These are phyloP conservation scores for Maudiozyma barnettii DNA, from an alignment of 805 yeast species.

Conservation along the genomic window DNA sequence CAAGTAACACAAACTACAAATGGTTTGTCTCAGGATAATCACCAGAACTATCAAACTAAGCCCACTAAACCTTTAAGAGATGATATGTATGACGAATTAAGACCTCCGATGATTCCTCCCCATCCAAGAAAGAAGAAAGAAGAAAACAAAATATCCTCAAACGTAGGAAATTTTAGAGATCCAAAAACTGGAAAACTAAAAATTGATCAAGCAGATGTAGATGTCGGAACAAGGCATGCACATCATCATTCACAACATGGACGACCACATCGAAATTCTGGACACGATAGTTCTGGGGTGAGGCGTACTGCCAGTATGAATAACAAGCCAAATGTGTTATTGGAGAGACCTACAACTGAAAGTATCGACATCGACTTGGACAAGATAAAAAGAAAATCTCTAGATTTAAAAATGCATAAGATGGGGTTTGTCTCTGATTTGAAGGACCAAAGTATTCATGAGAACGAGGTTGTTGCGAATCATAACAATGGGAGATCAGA, in stretches of 20 bases:
- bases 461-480: background rate
- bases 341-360: slow-evolving; percentile 19
- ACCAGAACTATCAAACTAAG: too few relatives aligned
- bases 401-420: slow-evolving; percentile 22
- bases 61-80: too few relatives aligned
- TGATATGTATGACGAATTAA: background rate
- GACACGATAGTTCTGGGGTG: background rate
- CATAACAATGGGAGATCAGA: background rate
- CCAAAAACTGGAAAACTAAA: background rate
- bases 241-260: background rate
- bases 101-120: slow-evolving; percentile 15
- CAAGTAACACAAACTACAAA: too few relatives aligned
- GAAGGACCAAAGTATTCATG: slow-evolving; percentile 1
- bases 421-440: slow-evolving; percentile 2
- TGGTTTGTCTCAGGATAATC: too few relatives aligned
- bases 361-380: slow-evolving; percentile 22
- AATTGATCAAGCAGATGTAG: background rate
- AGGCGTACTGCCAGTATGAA: slow-evolving; percentile 3
- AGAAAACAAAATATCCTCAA: slow-evolving; percentile 7
- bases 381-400: slow-evolving; percentile 13
- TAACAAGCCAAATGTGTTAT: background rate
- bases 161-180: slow-evolving; percentile 9
- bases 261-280: background rate
- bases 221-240: background rate
- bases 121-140: slow-evolving; percentile 6